A percentile compares a stretch with the other conserved stretches of the same genome.
phyloP scores from a whole-genome alignment of 768 basidiomycete species.

The Mycena albidolilacea region DNA sequence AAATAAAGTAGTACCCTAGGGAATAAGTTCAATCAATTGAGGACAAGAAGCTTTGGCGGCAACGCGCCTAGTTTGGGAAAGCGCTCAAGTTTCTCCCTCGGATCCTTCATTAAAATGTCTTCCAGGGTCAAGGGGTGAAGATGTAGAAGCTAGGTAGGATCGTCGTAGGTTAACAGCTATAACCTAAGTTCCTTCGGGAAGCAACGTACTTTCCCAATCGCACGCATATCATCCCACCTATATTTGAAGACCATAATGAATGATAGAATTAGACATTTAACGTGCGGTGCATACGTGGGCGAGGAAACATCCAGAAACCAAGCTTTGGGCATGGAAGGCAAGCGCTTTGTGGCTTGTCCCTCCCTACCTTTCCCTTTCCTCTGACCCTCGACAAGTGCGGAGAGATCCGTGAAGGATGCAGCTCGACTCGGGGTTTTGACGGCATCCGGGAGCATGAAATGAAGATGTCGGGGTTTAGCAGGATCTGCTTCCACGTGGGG shows the following conservation, averaged over 20 bases:
- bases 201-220: conserved; percentile 80
- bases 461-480: conserved; percentile 42
- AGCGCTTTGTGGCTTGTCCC: conserved; percentile 16
- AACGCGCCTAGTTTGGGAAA: conserved; percentile 81
- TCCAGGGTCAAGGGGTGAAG: conserved; percentile 95
- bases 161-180: conserved; percentile 13
- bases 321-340: conserved; percentile 60
- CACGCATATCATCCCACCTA: conserved; percentile 87
- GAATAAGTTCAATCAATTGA: too few species aligned
- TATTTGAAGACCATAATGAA: not conserved
- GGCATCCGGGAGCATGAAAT: conserved; percentile 53
- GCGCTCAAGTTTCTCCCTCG: conserved; percentile 91
- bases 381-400: conserved; percentile 41
- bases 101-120: conserved; percentile 93
- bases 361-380: conserved; percentile 67
- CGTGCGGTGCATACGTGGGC: conserved; percentile 61
- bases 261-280: not conserved
- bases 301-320: conserved; percentile 96
- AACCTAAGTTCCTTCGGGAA: not conserved
- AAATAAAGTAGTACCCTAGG: conserved; percentile 84
- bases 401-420: conserved; percentile 49
- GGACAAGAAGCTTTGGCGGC: too few species aligned
- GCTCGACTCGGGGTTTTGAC: conserved; percentile 45
- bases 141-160: conserved; percentile 73
- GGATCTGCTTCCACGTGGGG: conserved; percentile 18